Evolutionary conservation across 257 asterid species (phyloP).

Genomic region (Ajuga chamaepitys): DNA sequence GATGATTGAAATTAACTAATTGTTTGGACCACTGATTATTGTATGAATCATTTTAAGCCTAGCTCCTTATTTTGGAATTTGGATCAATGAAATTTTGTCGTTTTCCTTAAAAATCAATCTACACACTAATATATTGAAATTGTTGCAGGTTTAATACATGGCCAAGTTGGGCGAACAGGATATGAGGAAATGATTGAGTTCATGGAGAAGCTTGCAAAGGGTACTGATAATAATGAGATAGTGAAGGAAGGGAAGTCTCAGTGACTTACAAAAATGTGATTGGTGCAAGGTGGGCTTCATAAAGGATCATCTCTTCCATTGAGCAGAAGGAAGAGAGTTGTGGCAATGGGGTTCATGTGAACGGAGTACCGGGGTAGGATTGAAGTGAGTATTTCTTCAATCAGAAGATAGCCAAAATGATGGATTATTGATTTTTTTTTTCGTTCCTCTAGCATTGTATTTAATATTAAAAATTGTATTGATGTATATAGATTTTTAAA

Average conservation of each 20-base stretch:
- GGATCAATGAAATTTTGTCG: background rate
- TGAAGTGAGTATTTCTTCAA: no score
- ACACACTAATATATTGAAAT: background rate
- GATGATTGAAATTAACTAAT: no score
- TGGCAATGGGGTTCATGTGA: conserved; percentile 57
- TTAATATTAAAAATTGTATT: no score
- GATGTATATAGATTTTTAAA: no score
- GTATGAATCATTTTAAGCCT: background rate
- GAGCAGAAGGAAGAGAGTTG: conserved; percentile 71
- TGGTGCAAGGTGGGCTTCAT: conserved; percentile 68
- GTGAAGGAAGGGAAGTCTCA: conserved; percentile 63
- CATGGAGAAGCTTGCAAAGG: conserved; percentile 63
- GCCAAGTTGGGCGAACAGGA: conserved; percentile 68
- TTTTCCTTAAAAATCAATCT: background rate
- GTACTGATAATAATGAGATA: conserved; percentile 39
- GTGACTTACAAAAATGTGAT: conserved; percentile 64
- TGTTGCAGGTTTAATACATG: conserved; percentile 39
- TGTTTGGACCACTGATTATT: background rate
- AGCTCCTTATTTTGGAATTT: background rate
- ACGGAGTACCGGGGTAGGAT: conserved; percentile 49
- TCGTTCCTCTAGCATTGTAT: no score
- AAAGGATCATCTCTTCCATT: conserved; percentile 67
- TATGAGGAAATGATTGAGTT: conserved; percentile 70
- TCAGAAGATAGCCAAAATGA: no score
- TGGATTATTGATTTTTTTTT: no score